Evolutionary conservation across 2,329 filamentous ascomycete species (phyloP).

Genomic region (Lachnellula occidentalis): DNA sequence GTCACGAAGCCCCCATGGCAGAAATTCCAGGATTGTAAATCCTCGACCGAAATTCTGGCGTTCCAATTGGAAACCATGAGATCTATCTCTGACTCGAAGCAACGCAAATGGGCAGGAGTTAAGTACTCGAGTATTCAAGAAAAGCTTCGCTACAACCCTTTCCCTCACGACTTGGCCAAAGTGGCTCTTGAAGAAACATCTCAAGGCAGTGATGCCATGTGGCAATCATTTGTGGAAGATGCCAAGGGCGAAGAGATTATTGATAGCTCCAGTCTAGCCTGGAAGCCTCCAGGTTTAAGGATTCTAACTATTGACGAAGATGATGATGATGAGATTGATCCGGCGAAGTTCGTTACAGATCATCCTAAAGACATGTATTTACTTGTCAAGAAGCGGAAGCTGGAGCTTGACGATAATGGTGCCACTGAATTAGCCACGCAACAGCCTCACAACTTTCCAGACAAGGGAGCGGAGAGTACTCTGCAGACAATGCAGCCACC

Average conservation of each 20-base stretch:
- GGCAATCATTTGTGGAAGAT: conserved; percentile 32
- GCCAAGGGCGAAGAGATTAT: conserved; percentile 26
- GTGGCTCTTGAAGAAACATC: conserved; percentile 36
- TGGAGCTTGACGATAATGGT: conserved; percentile 15
- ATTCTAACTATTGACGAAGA: conserved; percentile 38
- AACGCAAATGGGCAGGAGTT: conserved; percentile 1
- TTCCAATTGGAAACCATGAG: conserved; percentile 27
- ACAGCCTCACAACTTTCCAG: background rate
- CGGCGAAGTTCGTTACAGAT: conserved; percentile 17
- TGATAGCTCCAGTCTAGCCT: conserved; percentile 38
- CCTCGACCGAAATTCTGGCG: conserved; percentile 25
- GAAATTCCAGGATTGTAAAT: conserved; percentile 8
- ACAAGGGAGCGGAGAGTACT: background rate
- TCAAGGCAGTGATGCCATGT: conserved; percentile 35
- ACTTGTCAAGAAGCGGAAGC: conserved; percentile 37
- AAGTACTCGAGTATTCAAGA: background rate
- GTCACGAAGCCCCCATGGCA: conserved; percentile 43
- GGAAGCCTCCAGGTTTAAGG: conserved; percentile 43
- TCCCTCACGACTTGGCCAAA: conserved; percentile 32
- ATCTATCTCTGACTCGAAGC: conserved; percentile 24
- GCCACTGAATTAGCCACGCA: conserved; percentile 3
- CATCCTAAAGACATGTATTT: conserved; percentile 30
- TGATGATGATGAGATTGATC: conserved; percentile 34
- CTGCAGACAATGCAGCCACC: background rate
- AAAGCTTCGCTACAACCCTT: conserved; percentile 30